Conservation (phyloP, 2,329 filamentous ascomycete genomes). For the Magnaporthiopsis incrustans region DNA sequence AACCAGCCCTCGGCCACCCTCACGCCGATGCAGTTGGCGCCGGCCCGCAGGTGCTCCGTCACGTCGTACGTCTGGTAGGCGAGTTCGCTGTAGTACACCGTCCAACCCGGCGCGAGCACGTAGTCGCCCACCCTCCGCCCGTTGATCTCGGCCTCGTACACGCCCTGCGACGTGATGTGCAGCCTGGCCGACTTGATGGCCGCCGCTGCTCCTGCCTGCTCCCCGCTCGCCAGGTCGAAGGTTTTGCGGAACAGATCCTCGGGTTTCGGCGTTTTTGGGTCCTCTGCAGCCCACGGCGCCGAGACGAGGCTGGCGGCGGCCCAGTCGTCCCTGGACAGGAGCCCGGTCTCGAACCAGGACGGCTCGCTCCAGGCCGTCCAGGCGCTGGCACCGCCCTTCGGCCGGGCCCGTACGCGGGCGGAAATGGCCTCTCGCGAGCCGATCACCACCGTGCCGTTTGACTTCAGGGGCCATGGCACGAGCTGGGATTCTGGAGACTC, state of each 20-base stretch:
- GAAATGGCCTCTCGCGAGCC: constrained; percentile 8
- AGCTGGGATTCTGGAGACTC: constrained; percentile 19
- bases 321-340: constrained; percentile 12
- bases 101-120: constrained; percentile 31
- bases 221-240: constrained; percentile 9
- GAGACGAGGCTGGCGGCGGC: constrained; percentile 7
- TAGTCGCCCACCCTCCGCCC: constrained; percentile 21
- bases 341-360: constrained; percentile 11
- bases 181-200: constrained; percentile 18
- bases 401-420: constrained; percentile 10
- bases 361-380: constrained; percentile 13
- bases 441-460: constrained; percentile 10
- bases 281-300: neutral
- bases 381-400: neutral
- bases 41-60: constrained; percentile 19
- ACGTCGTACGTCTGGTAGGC: constrained; percentile 36
- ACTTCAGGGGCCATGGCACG: constrained; percentile 25
- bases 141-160: constrained; percentile 28
- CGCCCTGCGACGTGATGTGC: constrained; percentile 26
- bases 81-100: constrained; percentile 30
- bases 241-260: constrained; percentile 13
- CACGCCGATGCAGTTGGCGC: constrained; percentile 22
- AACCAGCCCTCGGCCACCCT: constrained; percentile 40
- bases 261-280: constrained; percentile 8
- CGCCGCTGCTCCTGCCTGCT: neutral